phyloP scores from a whole-genome alignment of 2,329 filamentous ascomycete species.

The Colletotrichum sp. region DNA sequence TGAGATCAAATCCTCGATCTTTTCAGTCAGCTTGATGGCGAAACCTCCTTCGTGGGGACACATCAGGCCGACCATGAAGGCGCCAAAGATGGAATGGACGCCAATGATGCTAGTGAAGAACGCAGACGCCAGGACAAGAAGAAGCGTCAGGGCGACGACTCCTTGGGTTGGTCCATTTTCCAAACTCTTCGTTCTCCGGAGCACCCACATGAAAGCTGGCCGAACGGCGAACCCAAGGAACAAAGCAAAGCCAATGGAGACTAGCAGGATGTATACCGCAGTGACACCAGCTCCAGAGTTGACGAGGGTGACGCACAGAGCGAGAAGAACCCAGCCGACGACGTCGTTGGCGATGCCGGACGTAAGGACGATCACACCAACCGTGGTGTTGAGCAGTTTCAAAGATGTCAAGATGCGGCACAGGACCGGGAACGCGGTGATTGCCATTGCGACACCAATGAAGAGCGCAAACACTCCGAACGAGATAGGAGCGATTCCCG shows the following conservation, averaged over 20 bases:
- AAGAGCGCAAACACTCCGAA: conserved; percentile 70
- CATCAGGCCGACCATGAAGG: conserved; percentile 87
- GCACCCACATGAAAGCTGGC: conserved; percentile 75
- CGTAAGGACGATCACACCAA: conserved; percentile 87
- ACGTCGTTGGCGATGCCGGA: conserved; percentile 93
- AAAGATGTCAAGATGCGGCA: conserved; percentile 93
- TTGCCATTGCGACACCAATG: conserved; percentile 91
- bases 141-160: conserved; percentile 81
- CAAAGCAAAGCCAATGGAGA: conserved; percentile 76
- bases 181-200: conserved; percentile 76
- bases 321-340: conserved; percentile 80
- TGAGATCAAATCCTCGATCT: conserved; percentile 89
- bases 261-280: conserved; percentile 84
- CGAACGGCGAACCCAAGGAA: conserved; percentile 77
- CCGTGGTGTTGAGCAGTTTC: conserved; percentile 81
- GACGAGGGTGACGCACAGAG: conserved; percentile 90
- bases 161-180: conserved; percentile 88
- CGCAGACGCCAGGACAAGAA: conserved; percentile 78
- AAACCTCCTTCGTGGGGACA: conserved; percentile 91
- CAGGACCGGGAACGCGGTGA: conserved; percentile 87
- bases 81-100: conserved; percentile 93
- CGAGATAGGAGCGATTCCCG: conserved; percentile 43
- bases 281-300: conserved; percentile 85
- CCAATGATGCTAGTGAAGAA: conserved; percentile 93
- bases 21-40: conserved; percentile 89